phyloP scores from a whole-genome alignment of 1,284 basidiomycete species.

The Melampsora occidentalis region DNA sequence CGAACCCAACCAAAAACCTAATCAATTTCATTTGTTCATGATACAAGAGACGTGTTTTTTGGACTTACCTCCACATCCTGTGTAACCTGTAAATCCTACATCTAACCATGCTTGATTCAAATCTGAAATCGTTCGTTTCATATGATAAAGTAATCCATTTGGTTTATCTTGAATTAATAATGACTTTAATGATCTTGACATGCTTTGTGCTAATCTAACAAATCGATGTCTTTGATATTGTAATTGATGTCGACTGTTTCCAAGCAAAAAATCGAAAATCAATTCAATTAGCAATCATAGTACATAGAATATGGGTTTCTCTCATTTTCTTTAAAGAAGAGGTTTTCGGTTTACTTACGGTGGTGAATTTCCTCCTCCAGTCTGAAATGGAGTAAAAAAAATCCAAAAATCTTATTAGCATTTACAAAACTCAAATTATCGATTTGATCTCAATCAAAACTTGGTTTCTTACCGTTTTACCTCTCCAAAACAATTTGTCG shows the following conservation, averaged over 20 bases:
- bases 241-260: slow-evolving; percentile 33
- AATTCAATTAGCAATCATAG: not conserved
- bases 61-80: slow-evolving; percentile 37
- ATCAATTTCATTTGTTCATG: not conserved
- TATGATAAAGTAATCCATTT: slow-evolving; percentile 30
- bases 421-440: too few relatives aligned
- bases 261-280: not conserved
- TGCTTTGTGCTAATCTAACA: slow-evolving; percentile 33
- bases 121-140: slow-evolving; percentile 28
- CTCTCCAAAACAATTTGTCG: slow-evolving; percentile 32
- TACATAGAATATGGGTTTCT: too few relatives aligned
- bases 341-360: slow-evolving; percentile 25
- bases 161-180: slow-evolving; percentile 11
- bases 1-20: not conserved
- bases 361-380: slow-evolving; percentile 42
- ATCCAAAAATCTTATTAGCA: too few relatives aligned
- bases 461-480: slow-evolving; percentile 32
- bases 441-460: too few relatives aligned
- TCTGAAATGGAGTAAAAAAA: slow-evolving; percentile 13
- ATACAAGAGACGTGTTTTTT: too few relatives aligned
- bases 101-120: slow-evolving; percentile 43
- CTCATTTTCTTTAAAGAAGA: too few relatives aligned
- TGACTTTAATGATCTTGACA: slow-evolving; percentile 29
- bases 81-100: slow-evolving; percentile 42
- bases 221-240: slow-evolving; percentile 43